These are phyloP conservation scores for Hypseocharis bilobata DNA, from an alignment of 441 rosid species.

Conservation along the genomic window DNA sequence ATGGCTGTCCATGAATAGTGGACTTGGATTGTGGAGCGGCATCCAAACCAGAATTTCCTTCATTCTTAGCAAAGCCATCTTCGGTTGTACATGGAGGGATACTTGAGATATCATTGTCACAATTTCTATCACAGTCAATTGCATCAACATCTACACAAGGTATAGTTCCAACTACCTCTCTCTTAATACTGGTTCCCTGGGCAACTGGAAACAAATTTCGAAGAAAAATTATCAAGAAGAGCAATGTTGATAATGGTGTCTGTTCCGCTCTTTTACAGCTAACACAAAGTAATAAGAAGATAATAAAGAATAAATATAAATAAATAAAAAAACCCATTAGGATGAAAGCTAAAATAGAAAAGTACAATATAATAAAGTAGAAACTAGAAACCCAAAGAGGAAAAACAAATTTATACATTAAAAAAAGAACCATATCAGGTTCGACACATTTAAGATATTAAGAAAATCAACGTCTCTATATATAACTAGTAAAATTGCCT, in stretches of 20 bases:
- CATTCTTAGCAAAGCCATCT: constrained; percentile 23
- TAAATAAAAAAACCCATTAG: not conserved
- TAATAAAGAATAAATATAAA: not conserved
- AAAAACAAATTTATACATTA: too few relatives aligned
- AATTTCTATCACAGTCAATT: constrained; percentile 26
- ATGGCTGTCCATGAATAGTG: constrained; percentile 22
- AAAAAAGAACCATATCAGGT: too few relatives aligned
- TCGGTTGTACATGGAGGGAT: constrained; percentile 9
- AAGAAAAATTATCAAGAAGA: not conserved
- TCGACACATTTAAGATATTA: not conserved
- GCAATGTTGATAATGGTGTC: not conserved
- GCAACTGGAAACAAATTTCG: constrained; percentile 33
- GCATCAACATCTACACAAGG: constrained; percentile 36
- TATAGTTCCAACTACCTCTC: constrained; percentile 24
- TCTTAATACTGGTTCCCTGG: constrained; percentile 28
- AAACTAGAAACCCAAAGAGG: too few relatives aligned
- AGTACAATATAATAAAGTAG: not conserved
- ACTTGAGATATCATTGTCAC: constrained; percentile 28
- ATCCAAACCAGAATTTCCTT: constrained; percentile 24
- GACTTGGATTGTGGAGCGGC: constrained; percentile 27
- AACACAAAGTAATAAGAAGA: not conserved
- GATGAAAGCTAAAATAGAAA: not conserved
- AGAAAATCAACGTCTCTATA: not conserved
- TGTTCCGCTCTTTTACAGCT: too few relatives aligned
- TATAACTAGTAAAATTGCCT: not conserved